Base-by-base conservation (phyloP, 176 grass and related monocot species). In the Ensete ventricosum region DNA sequence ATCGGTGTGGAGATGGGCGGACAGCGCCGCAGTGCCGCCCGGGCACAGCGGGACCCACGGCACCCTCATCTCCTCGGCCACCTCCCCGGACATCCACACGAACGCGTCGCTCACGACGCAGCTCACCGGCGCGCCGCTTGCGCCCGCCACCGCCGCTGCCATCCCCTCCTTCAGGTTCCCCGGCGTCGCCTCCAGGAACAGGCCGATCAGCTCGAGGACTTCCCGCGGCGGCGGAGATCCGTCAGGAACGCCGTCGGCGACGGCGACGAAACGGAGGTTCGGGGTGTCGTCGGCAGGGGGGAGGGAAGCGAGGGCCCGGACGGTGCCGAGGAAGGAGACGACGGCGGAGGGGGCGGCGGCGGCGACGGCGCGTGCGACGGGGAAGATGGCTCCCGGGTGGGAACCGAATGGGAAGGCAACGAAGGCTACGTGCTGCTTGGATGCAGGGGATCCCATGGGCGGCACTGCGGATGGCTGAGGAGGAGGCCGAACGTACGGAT, bases 41-140 rank as follows among this genome's bases (percentile, higher is more conserved):
- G 62, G 52, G 26, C 71, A 82, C 29, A 82, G 53, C 0, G 73
- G 9, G 14, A 82, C 64, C 81, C 81, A 77, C 69, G 66, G 66
- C 10, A 62, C 26, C 10, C 63, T 53, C 1, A 77, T 53, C 64
- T 69, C n/a, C 0, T 14, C 62, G 0, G 73, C 53, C n/a, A 60
- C 9, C 9, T 82, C 73, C 14, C 62, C 73, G 11, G 19, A 24
- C 23, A 24, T 75, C 64, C 64, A 77, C n/a, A 82, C 52, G 59
- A 82, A 82, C 10, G 81, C 73, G 51, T 82, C 81, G 29, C 51
- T 82, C 50, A 82, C 62, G 23, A 82, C 20, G 17, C 73, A 82
- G 27, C 19, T 77, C 16, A 76, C 72, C 6, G 7, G 54, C 48
- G 27, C 55, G 24, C 59, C 60, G 2, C 20, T 23, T 8, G 22